Percentiles rank a stretch among this genome's conserved stretches.
These are phyloP conservation scores for Trichosporon inkin DNA, from an alignment of 1,284 basidiomycete species.

Conservation along the genomic window DNA sequence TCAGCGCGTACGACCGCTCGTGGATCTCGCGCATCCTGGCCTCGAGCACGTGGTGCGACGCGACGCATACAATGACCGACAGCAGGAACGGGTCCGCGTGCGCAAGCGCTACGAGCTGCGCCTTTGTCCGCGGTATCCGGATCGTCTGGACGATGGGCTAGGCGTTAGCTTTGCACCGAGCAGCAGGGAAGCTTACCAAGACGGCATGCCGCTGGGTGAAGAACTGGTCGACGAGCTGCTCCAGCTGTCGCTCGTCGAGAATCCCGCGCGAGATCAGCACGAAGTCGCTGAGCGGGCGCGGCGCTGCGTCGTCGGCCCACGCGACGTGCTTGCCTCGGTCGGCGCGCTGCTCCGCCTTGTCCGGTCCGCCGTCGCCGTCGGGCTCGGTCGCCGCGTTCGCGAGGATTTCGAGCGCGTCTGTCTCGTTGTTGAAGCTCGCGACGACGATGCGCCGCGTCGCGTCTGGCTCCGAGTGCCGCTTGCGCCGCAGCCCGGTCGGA, in stretches of 20 bases:
- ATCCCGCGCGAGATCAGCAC: conserved; percentile 43
- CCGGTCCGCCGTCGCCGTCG: conserved; percentile 16
- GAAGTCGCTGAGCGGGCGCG: conserved; percentile 33
- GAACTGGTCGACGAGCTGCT: conserved; percentile 41
- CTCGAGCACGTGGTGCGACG: conserved; percentile 43
- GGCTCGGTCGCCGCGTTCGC: conserved; percentile 47
- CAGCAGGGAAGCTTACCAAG: conserved; percentile 33
- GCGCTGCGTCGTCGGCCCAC: conserved; percentile 24
- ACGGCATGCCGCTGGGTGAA: conserved; percentile 48
- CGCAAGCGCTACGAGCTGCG: conserved; percentile 41
- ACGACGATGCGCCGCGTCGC: conserved; percentile 44
- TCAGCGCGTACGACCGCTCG: conserved; percentile 36
- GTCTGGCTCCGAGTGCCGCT: conserved; percentile 24
- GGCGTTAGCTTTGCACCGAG: neutral
- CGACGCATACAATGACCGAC: conserved; percentile 46
- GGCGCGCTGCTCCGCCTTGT: conserved; percentile 21
- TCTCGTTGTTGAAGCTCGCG: conserved; percentile 50
- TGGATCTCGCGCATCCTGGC: conserved; percentile 35
- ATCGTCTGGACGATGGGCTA: conserved; percentile 49
- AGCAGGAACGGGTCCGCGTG: conserved; percentile 48
- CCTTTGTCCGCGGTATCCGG: conserved; percentile 44
- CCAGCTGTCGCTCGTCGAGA: conserved; percentile 34
- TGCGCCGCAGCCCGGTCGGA: conserved; percentile 16
- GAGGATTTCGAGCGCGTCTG: conserved; percentile 49
- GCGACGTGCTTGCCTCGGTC: conserved; percentile 26